Evolutionary conservation across 371 early-diverging fungal species (phyloP), one percentile per base, ranked within the genome.

Genomic region (Choanephora cucurbitarum): DNA sequence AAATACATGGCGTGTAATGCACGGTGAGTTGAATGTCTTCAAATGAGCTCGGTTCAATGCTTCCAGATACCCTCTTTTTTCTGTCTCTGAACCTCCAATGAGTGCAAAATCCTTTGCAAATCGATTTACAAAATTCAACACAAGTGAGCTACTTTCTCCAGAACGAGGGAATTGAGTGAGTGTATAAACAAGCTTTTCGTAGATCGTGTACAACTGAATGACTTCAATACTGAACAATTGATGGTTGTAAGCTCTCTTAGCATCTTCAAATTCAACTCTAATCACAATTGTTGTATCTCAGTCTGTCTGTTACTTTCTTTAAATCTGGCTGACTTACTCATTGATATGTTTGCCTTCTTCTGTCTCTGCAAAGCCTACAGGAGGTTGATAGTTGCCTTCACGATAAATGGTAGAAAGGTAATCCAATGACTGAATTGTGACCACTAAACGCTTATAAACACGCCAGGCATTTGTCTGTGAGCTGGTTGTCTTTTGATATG

Each of bases 11-110:
- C 89, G 84, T 34, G 81, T 55, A 22, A 90, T 70, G 4, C 81
- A 73, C 11, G 91, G 88, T 9, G 90, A 89, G 49, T 90, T 86
- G 73, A 86, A 90, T 0, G 90, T 87, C 47, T 76, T 77, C 52
- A 76, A 67, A 0, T 83, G 67, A 4, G 85, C 81, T 14, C 86
- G 77, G 54, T 88, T 82, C 45, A 91, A 67, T 5, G 80, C 70
- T 71, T 89, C 50, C 0, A 62, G 28, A 13, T 42, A 60, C 0
- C 58, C 63, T 48, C 66, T 56, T 4, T 44, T 48, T 39, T 60
- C 62, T 21, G 42, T 48, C 17, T 49, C 52, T 39, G 57, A 34
- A 10, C 79, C 66, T 1, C 71, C 70, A 2, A 85, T 57, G 49
- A 82, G 18, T 32, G 69, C 75, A 59, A 88, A 79, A 54, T 88